Evolutionary conservation across 208 protist genomes (phyloP), one percentile per base, ranked within the genome.

Genomic region (Histomonas meleagridis): DNA sequence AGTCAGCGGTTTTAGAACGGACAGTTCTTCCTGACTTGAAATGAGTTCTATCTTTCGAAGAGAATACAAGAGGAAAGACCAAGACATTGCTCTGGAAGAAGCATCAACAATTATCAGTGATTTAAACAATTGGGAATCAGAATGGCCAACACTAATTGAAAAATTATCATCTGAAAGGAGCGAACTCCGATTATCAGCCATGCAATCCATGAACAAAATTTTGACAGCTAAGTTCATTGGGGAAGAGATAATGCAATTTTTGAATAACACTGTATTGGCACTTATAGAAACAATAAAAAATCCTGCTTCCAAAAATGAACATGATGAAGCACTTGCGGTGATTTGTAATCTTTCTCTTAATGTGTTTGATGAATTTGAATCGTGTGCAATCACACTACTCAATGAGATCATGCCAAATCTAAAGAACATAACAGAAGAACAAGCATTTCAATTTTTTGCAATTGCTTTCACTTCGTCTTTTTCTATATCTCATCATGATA

Each of bases 201-300:
- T 86, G 26, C 40, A 86, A 38, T 86, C 76, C 14, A 86, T 86
- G 76, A 86, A 86, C 16, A 46, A 86, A 55, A 86, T 86, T 38
- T 48, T 86, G 40, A 51, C 76, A 14, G 76, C 43, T 32, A 51
- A 14, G 26, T 86, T 57, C 55, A 51, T 86, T n/a, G 76, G 46
- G n/a, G 40, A 51, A 5, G 76, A 86, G 32, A 14, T 86, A 3
- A n/a, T n/a, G n/a, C 38, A 9, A 53, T 57, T 38, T 28, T 23
- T 86, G 21, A 26, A 86, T 10, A 14, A 43, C 10, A 86, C 46
- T 57, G 14, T 86, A 10, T 26, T 57, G 51, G 51, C n/a, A 21
- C 38, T 86, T 14, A 4, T 46, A 55, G 10, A 18, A 38, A 40
- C 76, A 49, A 86, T 86, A n/a, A 86, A 26, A 16, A 28, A 55